Percentiles rank a stretch among this genome's conserved stretches.
phyloP scores from a whole-genome alignment of 2,329 filamentous ascomycete species.

The Myriangium duriaei region DNA sequence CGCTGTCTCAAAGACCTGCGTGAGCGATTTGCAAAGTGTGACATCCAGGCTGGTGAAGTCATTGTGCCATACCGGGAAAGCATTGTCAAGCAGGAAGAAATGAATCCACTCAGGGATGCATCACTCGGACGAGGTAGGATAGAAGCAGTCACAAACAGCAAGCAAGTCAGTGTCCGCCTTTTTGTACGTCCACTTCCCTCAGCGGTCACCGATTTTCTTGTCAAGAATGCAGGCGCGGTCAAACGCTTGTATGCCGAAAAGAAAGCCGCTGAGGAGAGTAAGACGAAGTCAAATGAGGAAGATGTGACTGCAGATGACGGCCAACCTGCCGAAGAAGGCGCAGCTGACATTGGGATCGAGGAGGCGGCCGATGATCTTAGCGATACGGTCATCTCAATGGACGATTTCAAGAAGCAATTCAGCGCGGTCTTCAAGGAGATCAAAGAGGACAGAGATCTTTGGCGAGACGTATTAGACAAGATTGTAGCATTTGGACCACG shows the following conservation, averaged over 20 bases:
- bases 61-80: constrained; percentile 95
- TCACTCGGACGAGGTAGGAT: constrained; percentile 76
- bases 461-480: constrained; percentile 63
- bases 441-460: constrained; percentile 62
- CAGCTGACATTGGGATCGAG: constrained; percentile 34
- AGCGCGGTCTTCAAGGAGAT: constrained; percentile 54
- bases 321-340: constrained; percentile 25
- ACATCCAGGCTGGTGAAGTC: constrained; percentile 84
- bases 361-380: constrained; percentile 34
- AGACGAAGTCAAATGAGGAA: constrained; percentile 26
- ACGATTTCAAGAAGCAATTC: constrained; percentile 68
- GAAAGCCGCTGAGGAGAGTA: constrained; percentile 37
- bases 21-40: constrained; percentile 84
- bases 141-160: constrained; percentile 64
- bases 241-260: constrained; percentile 66
- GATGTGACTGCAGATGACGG: constrained; percentile 29
- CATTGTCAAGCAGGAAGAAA: constrained; percentile 72
- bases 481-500: constrained; percentile 86
- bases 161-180: constrained; percentile 67
- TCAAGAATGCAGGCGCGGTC: constrained; percentile 67
- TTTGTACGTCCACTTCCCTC: constrained; percentile 66
- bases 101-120: constrained; percentile 77
- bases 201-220: constrained; percentile 71
- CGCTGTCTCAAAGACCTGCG: constrained; percentile 84
- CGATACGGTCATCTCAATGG: constrained; percentile 51